Base-by-base conservation (phyloP, 2,329 filamentous ascomycete genomes). In the Eurotiales sp. region DNA sequence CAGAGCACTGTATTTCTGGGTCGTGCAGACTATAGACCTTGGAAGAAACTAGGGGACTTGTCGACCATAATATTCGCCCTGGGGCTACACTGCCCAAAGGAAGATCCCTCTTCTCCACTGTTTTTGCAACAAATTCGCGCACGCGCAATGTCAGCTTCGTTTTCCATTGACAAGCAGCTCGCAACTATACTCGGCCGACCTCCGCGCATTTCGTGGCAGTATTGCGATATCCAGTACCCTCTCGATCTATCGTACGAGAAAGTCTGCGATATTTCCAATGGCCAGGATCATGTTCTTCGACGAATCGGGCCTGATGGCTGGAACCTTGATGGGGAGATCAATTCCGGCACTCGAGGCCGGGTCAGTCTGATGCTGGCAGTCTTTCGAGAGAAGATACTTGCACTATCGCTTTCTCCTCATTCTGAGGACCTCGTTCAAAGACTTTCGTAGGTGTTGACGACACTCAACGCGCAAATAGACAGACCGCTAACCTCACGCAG, bases 141-240 rank as follows among this genome's bases (percentile, higher is more conserved):
- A 30, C 59, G 64, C 2, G 59, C 62, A 1, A 73, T 76, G 56
- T 65, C 66, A 1, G 63, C 65, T 1, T 64, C 66, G 4, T 77
- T 74, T 48, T 66, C 68, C 0, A 64, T 68, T 0, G 75, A 77
- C 54, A 77, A 76, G 51, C 71, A 70, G 22, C 55, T 76, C 2
- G 69, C 72, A 0, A 70, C 76, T 2, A 75, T 76, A 30, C 64
- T 77, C 2, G 75, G 74, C 2, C 66, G 75, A 1, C 75, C 75
- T 0, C 72, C 73, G 3, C 65, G 73, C 3, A 70, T 77, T 6
- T 61, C 62, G 21, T 60, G 64, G 30, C 63, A 64, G 17, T 74
- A 68, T 49, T 74, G 71, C 55, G 55, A 60, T 22, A 40, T 53
- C 1, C 39, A 49, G 46, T 39, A 32, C 21, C 51, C 51, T 0